Percentiles rank a stretch among this genome's conserved stretches.
These are phyloP conservation scores for Populus nigra DNA, from an alignment of 345 rosid genomes.

Conservation along the genomic window DNA sequence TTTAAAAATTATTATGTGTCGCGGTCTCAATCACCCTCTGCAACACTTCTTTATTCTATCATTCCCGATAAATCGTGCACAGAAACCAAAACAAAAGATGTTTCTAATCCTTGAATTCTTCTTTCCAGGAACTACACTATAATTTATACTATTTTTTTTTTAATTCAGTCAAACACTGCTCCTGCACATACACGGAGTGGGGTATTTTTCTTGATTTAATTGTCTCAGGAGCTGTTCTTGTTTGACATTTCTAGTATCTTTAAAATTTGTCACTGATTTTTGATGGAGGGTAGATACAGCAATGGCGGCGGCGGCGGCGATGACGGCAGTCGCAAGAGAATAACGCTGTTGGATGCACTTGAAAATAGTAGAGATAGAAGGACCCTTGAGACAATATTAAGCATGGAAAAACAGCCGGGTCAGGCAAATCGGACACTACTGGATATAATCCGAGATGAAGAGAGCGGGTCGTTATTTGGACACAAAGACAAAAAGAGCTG, in stretches of 20 bases:
- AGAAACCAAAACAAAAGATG: not conserved
- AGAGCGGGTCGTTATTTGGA: conserved; percentile 26
- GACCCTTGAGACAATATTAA: not conserved
- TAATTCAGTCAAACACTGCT: not conserved
- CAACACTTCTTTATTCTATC: too few relatives aligned
- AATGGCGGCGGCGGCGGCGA: not conserved
- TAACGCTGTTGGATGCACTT: conserved; percentile 13
- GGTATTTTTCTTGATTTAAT: not conserved
- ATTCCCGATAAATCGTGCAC: too few relatives aligned
- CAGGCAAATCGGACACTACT: conserved; percentile 39
- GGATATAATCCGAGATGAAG: conserved; percentile 64
- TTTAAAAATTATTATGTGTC: too few relatives aligned
- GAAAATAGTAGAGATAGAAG: not conserved
- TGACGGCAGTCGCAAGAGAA: not conserved
- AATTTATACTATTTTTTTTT: too few relatives aligned
- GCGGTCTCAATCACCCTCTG: too few relatives aligned
- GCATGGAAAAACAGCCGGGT: not conserved
- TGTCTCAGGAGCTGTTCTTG: not conserved
- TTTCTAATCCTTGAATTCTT: conserved; percentile 9
- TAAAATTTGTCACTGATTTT: not conserved
- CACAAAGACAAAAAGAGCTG: conserved; percentile 66
- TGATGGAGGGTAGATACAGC: conserved; percentile 9
- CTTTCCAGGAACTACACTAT: not conserved
- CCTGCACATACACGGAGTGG: too few relatives aligned
- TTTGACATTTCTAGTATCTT: not conserved